Percentiles rank a stretch among this genome's conserved stretches.
These are phyloP conservation scores for Saccharomyces hybrid DNA, from an alignment of 1,139 yeast species.

Conservation along the genomic window DNA sequence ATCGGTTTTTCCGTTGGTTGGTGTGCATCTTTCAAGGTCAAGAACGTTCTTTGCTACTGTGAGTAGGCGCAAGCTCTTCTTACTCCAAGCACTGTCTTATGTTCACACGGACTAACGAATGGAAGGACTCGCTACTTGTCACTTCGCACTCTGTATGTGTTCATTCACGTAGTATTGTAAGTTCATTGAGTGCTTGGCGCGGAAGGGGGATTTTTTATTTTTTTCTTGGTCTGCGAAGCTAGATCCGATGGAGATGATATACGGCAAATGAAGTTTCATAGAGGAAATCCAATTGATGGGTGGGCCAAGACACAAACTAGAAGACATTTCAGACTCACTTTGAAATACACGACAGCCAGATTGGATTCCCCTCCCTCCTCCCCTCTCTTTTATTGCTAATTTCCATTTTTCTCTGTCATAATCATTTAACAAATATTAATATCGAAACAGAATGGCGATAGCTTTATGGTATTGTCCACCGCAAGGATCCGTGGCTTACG, in stretches of 20 bases:
- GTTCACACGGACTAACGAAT: neutral
- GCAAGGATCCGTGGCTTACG: conserved; percentile 46
- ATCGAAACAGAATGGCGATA: conserved; percentile 27
- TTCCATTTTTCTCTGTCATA: no score
- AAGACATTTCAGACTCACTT: neutral
- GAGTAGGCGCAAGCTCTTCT: neutral
- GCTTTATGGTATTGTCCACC: conserved; percentile 77
- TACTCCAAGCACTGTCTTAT: neutral
- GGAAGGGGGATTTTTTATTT: conserved; percentile 1
- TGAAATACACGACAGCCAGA: neutral
- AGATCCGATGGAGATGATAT: neutral
- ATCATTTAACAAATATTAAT: neutral
- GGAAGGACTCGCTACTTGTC: neutral
- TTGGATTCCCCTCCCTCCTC: neutral
- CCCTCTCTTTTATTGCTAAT: no score
- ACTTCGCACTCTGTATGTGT: neutral
- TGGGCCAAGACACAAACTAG: neutral
- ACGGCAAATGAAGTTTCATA: neutral
- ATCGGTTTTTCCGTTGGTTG: no score
- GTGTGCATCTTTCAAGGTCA: neutral
- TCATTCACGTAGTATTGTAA: neutral
- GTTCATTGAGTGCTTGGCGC: neutral
- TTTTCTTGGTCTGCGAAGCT: neutral
- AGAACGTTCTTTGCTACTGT: neutral
- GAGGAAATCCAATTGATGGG: neutral